Percentiles rank a stretch among this genome's conserved stretches.
phyloP scores from a whole-genome alignment of 2,329 filamentous ascomycete species.

The Trichoderma harzianum region DNA sequence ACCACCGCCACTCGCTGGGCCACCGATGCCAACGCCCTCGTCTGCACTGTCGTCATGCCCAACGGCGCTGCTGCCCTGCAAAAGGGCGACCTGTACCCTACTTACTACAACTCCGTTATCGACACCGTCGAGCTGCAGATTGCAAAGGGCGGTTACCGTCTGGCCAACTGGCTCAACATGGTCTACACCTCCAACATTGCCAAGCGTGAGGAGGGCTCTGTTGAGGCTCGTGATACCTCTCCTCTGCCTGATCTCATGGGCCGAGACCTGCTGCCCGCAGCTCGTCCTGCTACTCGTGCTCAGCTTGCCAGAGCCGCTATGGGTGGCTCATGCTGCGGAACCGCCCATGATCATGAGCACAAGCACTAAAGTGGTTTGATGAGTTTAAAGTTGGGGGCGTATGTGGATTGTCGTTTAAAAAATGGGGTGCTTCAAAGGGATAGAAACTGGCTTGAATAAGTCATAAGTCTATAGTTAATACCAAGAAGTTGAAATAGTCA shows the following conservation, averaged over 20 bases:
- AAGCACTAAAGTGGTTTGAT: constrained; percentile 12
- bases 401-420: neutral
- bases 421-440: neutral
- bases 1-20: constrained; percentile 39
- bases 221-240: neutral
- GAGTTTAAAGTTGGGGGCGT: neutral
- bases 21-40: constrained; percentile 39
- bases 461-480: neutral
- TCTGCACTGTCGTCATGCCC: constrained; percentile 42
- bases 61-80: constrained; percentile 38
- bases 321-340: constrained; percentile 23
- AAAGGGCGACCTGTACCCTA: constrained; percentile 37
- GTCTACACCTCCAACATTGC: constrained; percentile 26
- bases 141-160: constrained; percentile 42
- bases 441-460: neutral
- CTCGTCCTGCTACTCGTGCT: constrained; percentile 26
- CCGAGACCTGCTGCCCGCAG: constrained; percentile 26
- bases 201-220: neutral
- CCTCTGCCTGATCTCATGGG: constrained; percentile 24
- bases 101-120: constrained; percentile 38
- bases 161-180: constrained; percentile 32
- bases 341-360: constrained; percentile 12
- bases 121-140: constrained; percentile 42
- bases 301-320: constrained; percentile 28
- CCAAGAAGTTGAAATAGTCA: neutral